phyloP scores from a whole-genome alignment of 164 flowering plant genomes.

The Saururus chinensis region DNA sequence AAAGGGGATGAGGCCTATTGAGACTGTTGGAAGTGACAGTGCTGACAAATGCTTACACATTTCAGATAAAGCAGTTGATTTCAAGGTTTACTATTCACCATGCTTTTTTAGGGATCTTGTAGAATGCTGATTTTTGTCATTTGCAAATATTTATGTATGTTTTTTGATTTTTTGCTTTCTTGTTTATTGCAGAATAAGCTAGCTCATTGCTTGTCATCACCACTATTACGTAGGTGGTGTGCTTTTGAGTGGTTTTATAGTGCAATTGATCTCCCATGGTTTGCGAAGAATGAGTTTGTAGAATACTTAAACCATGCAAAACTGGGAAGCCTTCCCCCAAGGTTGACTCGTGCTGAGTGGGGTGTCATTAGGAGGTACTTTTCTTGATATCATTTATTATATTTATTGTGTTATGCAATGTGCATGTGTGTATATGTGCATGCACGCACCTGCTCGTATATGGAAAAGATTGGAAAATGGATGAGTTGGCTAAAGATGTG shows the following conservation, averaged over 20 bases:
- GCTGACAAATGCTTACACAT: conserved; percentile 12
- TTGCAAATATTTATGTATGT: not conserved
- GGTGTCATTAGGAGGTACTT: conserved; percentile 87
- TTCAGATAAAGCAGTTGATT: conserved; percentile 24
- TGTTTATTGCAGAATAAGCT: conserved; percentile 45
- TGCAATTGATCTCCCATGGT: conserved; percentile 96
- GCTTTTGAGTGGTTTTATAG: conserved; percentile 92
- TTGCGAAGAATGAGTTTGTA: conserved; percentile 88
- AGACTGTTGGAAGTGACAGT: conserved; percentile 20
- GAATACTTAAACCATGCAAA: conserved; percentile 92
- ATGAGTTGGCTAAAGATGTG: too few relatives aligned
- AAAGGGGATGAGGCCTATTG: conserved; percentile 29
- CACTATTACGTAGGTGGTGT: conserved; percentile 67
- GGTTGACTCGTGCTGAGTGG: conserved; percentile 95
- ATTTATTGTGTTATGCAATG: not conserved
- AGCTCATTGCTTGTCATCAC: conserved; percentile 52
- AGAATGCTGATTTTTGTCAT: not conserved
- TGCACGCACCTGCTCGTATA: too few relatives aligned
- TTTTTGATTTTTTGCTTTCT: not conserved
- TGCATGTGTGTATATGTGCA: too few relatives aligned
- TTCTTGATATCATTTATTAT: not conserved
- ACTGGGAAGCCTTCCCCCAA: conserved; percentile 70
- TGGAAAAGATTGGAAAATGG: too few relatives aligned
- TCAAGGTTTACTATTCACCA: conserved; percentile 32
- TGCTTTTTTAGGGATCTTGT: not conserved